Evolutionary conservation across 352 stramenopile genomes (phyloP), one percentile per base, ranked within the genome.

Genomic region (Phytophthora pseudosyringae): DNA sequence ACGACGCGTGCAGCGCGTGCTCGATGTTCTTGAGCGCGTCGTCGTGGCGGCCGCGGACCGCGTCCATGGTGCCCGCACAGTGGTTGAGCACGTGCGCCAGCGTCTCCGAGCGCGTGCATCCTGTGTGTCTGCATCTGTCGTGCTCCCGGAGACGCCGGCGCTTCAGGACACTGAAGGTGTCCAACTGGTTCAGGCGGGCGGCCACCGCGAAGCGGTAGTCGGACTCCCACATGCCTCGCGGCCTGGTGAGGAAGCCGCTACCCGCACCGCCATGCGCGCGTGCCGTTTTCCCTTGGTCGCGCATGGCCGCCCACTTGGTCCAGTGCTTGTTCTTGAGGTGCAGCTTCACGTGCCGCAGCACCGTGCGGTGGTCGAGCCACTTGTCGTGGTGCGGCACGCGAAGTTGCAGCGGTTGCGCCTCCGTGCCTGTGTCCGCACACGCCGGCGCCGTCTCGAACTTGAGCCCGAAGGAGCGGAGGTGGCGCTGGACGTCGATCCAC

Each of bases 161-260:
- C 60, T 53, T 49, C 3, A 63, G 36, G 4, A 51, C 54, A 32
- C 26, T 39, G 29, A 33, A 4, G 6, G 50, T 61, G 45, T 62
- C 49, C 0, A 69, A 6, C 12, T 53, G 39, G 53, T 69, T 69
- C 0, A 69, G 33, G 21, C 53, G 53, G 9, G 28, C 46, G 28
- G 61, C 46, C 15, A 64, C 40, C 36, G 53, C 46, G 39, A 69
- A 69, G 13, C 53, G 46, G 31, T 64, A 64, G 48, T 70, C 54
- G 16, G 32, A n/a, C 5, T 69, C 62, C 41, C 53, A 60, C 31
- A 69, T 10, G 32, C 53, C 33, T 0, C 53, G 32, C 9, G 61
- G 49, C 21, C 61, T 6, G 1, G 40, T 59, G 38, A 64, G 38
- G 31, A 63, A 69, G 15, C 26, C 31, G 39, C 61, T 69, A 1